Evolutionary conservation across 371 early-diverging fungal species (phyloP).

Genomic region (Mucor racemosus): DNA sequence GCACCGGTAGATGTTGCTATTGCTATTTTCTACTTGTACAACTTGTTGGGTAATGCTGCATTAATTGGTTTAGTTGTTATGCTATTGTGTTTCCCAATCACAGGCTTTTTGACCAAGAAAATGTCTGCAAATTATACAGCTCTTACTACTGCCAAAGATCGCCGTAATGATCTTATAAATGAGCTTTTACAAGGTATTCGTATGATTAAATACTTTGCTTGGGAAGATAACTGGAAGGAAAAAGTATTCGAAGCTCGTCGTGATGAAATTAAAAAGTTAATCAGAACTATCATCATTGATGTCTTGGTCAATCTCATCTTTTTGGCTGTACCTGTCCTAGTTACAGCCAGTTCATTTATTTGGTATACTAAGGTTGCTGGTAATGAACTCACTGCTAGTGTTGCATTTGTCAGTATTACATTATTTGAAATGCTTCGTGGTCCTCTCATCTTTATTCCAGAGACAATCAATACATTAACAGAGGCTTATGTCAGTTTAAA

Average conservation of each 20-base stretch:
- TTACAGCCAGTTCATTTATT: conserved; percentile 60
- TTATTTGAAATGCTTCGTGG: conserved; percentile 60
- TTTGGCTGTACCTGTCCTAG: conserved; percentile 56
- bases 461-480: conserved; percentile 32
- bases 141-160: conserved; percentile 41
- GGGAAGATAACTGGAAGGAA: conserved; percentile 65
- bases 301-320: conserved; percentile 48
- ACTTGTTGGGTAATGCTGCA: conserved; percentile 55
- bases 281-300: conserved; percentile 41
- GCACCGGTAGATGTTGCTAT: conserved; percentile 60
- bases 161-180: conserved; percentile 51
- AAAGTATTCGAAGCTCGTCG: conserved; percentile 56
- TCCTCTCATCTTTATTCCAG: conserved; percentile 59
- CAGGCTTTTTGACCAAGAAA: conserved; percentile 49
- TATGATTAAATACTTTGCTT: conserved; percentile 72
- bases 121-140: conserved; percentile 26
- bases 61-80: conserved; percentile 57
- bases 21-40: conserved; percentile 52
- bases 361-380: conserved; percentile 64
- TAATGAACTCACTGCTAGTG: conserved; percentile 49
- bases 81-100: conserved; percentile 62
- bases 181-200: conserved; percentile 72
- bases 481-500: conserved; percentile 57
- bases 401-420: conserved; percentile 67
- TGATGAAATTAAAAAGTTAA: conserved; percentile 55